These are phyloP conservation scores for Gnomoniopsis sp. DNA, from an alignment of 2,329 filamentous ascomycete genomes.

Conservation along the genomic window DNA sequence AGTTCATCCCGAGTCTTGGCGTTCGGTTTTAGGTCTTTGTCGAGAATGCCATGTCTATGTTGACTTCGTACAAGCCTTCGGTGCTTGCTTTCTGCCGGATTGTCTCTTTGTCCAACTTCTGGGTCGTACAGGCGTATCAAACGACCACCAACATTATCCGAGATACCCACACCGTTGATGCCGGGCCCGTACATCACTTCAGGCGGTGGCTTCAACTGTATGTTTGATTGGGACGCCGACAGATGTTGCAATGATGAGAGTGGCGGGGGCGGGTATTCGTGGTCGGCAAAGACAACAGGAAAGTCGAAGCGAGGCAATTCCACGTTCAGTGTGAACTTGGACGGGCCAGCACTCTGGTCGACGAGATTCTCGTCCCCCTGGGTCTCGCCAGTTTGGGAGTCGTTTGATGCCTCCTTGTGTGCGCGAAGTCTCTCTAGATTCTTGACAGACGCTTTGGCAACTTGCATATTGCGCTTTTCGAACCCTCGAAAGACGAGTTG, in stretches of 20 bases:
- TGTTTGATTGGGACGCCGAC: slow-evolving; percentile 61
- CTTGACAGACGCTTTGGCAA: slow-evolving; percentile 62
- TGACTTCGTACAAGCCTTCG: slow-evolving; percentile 86
- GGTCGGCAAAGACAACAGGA: slow-evolving; percentile 89
- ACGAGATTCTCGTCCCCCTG: slow-evolving; percentile 33
- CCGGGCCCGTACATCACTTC: slow-evolving; percentile 89
- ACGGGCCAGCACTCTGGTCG: slow-evolving; percentile 42
- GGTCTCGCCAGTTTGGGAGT: slow-evolving; percentile 32
- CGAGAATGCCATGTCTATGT: slow-evolving; percentile 84
- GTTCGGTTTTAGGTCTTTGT: slow-evolving; percentile 94
- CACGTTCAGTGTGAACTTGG: slow-evolving; percentile 78
- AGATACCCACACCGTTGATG: slow-evolving; percentile 66
- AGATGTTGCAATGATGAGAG: slow-evolving; percentile 70
- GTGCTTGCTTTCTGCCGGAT: slow-evolving; percentile 94
- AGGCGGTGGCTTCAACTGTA: slow-evolving; percentile 74
- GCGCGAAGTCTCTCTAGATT: slow-evolving; percentile 47
- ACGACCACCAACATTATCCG: slow-evolving; percentile 49
- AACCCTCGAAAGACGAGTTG: slow-evolving; percentile 88
- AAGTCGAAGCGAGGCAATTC: slow-evolving; percentile 95
- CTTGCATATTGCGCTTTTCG: slow-evolving; percentile 69
- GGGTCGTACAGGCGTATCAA: slow-evolving; percentile 90
- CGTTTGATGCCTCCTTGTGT: slow-evolving; percentile 30
- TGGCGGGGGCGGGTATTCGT: slow-evolving; percentile 84
- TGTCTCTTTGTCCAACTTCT: slow-evolving; percentile 83
- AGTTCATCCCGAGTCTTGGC: slow-evolving; percentile 93